Base-by-base conservation (phyloP, 805 yeast species). In the Metschnikowia chrysomelidarum region DNA sequence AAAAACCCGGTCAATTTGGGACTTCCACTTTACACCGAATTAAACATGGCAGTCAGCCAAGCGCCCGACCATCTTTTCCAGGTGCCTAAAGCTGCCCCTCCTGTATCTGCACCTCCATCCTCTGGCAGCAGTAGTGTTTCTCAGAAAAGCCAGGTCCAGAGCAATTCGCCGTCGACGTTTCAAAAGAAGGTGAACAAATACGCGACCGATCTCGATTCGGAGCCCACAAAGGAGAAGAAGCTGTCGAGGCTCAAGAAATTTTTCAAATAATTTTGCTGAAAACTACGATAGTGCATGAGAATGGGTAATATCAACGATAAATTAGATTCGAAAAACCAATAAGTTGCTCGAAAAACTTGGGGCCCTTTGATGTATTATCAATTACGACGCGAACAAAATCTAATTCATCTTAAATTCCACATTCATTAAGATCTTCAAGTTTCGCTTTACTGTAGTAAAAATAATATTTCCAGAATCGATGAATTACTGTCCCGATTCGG, bases 1-100 rank as follows among this genome's bases (percentile, higher is more conserved):
- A 66, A 65, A 36, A 36, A 25, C 4, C 59, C 78, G 35, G 56
- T 50, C 6, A 62, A 62, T n/a, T 56, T 80, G 39, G 61, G 67
- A 18, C 59, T 78, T 32, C 44, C 42, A 7, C 43, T 46, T 5
- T 22, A 33, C 27, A 33, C 30, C 2, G 50, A 48, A 22, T 27
- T 46, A 24, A 25, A 24, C 18, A 23, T 41, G 40, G 35, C 46
- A 10, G 26, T 32, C 10, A 37, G 38, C 27, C 42, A 28, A 24
- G 51, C 51, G 9, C 51, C 51, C 1, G 46, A 43, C 32, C 42
- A 43, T 32, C 46, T 47, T 18, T 34, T 38, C 27, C 37, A 43
- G n/a, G 30, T 33, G 11, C 47, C 43, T 9, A 34, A 34, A 28
- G 29, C 46, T 4, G 24, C 35, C 8, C 25, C 21, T 4, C 14